Evolutionary conservation across 306 rosid genomes (phyloP), one percentile per base, ranked within the genome.

Genomic region (Castanospermum australe): DNA sequence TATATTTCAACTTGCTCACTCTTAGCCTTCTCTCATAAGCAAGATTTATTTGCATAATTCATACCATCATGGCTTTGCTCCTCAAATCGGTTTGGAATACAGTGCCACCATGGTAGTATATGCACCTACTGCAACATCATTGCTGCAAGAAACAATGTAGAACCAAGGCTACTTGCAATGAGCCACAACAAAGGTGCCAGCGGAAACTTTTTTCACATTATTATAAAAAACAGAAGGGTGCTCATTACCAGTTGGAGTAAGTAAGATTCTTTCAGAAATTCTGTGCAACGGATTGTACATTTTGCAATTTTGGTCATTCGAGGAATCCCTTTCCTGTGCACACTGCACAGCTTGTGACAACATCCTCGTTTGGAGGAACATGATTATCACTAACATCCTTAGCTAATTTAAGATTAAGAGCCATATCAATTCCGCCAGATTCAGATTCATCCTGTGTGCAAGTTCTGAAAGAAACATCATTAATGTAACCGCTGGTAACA

Each of bases 1-100:
- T 71, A 78, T n/a, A 72, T 68, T 67, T 76, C 86, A 79, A 79
- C 82, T 78, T 67, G 81, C 65, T 84, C 87, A 47, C 79, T 68
- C 62, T 73, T 33, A 52, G 84, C 57, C 15, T 56, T 83, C 69
- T 83, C 78, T 45, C 81, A 64, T 80, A 77, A 80, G 85, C 84
- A 75, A 15, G 81, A 61, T 10, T 30, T 60, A 54, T 86, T 80
- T 72, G 57, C 86, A 30, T 71, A 76, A 67, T 71, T 71, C 57
- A 76, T 79, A 69, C 38, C 57, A 57, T 79, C 77, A 65, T 71
- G 66, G 54, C 63, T 62, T 50, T 54, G 83, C 81, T 67, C 77
- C 50, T 76, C 79, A 78, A 82, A 78, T 62, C 20, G 55, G 73
- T 60, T 73, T 61, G 56, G 80, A 33, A 78, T 24, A 78, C n/a